Base-by-base conservation (phyloP, 1,139 yeast species). In the Pichia kudriavzevii region DNA sequence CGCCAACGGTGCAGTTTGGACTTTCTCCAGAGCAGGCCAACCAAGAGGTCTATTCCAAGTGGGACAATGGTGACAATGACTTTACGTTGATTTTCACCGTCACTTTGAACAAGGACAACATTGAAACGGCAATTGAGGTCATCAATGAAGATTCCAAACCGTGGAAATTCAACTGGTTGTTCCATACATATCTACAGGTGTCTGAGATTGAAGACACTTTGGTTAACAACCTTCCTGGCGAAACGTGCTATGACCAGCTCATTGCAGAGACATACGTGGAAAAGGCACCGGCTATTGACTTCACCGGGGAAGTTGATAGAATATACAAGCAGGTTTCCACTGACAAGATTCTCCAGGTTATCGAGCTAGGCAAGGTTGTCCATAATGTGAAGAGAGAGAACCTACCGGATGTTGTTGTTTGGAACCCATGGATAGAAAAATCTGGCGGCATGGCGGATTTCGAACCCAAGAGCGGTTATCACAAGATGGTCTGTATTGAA, bases 361-460 rank as follows among this genome's bases (percentile, higher is more conserved):
- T 78, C 31, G 81, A 76, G 43, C 64, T 70, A 42, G 93, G 93
- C 26, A 69, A 73, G 43, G 88, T 83, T 4, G 58, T 75, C 35
- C 79, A 78, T 55, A 75, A 80, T 31, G 61, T 87, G 25, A 63
- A 71, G 40, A 70, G 94, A 53, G 61, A 61, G 20, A 77, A 79
- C 48, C 66, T 88, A 46, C 87, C 82, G 3, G 97, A 91, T 55
- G 73, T 85, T 16, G 97, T 91, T 32, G 96, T 91, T 36, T 91
- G 98, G 98, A 91, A 91, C 58, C 98, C 98, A 18, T 91, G 97
- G 98, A 66, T 72, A 47, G 72, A 79, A 36, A 83, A 82, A 57
- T 75, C 93, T 16, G 67, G 63, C 20, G 79, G 80, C 2, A 82
- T 91, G 88, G 78, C 66, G 24, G 98, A 91, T 59, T 91, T 88